These are phyloP conservation scores for Pelargonium australe DNA, from an alignment of 441 rosid genomes.

Conservation along the genomic window DNA sequence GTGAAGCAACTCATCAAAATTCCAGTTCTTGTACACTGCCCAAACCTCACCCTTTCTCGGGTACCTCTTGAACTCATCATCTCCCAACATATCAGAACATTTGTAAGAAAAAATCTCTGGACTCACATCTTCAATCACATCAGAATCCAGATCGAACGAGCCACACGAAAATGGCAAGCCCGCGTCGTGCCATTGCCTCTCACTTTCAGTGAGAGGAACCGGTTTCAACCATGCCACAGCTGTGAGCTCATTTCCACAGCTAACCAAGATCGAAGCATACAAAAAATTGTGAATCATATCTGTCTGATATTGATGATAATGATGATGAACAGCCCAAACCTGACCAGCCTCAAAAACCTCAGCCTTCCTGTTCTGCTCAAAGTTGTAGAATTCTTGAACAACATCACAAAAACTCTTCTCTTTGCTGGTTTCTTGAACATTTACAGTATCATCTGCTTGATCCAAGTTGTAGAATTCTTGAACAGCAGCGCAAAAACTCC, in stretches of 20 bases:
- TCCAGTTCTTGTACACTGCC: conserved; percentile 13
- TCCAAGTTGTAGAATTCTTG: conserved; percentile 16
- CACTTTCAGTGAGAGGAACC: not conserved
- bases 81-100: not conserved
- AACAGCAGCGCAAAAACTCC: not conserved
- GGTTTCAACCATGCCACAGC: conserved; percentile 17
- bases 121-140: not conserved
- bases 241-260: not conserved
- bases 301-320: not conserved
- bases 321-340: conserved; percentile 12
- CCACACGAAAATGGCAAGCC: not conserved
- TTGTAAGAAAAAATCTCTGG: conserved; percentile 12
- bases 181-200: not conserved
- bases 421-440: not conserved
- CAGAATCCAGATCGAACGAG: conserved; percentile 7
- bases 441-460: not conserved
- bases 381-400: conserved; percentile 14
- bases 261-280: conserved; percentile 8
- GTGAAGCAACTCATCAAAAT: not conserved
- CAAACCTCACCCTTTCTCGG: conserved; percentile 14
- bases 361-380: not conserved
- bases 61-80: conserved; percentile 4
- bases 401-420: not conserved
- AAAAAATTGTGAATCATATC: not conserved
- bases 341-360: conserved; percentile 2